Conservation (phyloP, 202 grass and related monocot species). For the Carex sylvatica region DNA sequence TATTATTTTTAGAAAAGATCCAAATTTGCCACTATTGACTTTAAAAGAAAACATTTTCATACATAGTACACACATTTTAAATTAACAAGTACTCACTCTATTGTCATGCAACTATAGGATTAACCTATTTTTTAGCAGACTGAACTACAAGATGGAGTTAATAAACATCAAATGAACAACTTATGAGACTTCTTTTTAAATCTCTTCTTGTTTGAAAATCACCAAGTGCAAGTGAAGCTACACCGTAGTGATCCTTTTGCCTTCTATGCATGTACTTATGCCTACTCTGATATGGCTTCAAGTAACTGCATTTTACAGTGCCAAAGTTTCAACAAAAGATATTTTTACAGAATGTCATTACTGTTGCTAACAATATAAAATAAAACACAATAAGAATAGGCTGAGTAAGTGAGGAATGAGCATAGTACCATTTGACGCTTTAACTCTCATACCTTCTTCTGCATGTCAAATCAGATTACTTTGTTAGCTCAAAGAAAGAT, state of each 20-base stretch:
- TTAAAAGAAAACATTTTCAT: slow-evolving; percentile 18
- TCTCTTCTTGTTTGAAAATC: neutral
- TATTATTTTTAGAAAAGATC: neutral
- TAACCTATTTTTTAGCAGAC: neutral
- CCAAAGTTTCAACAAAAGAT: neutral
- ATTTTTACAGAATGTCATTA: neutral
- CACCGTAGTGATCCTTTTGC: too few species aligned
- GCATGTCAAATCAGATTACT: slow-evolving; percentile 12
- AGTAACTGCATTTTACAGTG: slow-evolving; percentile 8
- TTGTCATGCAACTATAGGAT: neutral
- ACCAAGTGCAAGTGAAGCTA: slow-evolving; percentile 19
- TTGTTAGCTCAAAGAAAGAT: slow-evolving; percentile 8
- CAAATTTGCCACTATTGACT: neutral
- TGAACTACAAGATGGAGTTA: neutral
- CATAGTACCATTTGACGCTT: slow-evolving; percentile 61
- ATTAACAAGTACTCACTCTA: slow-evolving; percentile 4
- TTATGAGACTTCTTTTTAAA: neutral
- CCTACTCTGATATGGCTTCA: slow-evolving; percentile 10
- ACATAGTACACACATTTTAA: neutral
- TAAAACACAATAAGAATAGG: neutral
- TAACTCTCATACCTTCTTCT: slow-evolving; percentile 46
- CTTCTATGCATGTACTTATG: slow-evolving; percentile 15
- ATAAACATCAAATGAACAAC: slow-evolving; percentile 11
- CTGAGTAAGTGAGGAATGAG: neutral
- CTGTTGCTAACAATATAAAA: neutral